Evolutionary conservation across 1,284 basidiomycete genomes (phyloP), one percentile per base, ranked within the genome.

Genomic region (Sanghuangporus baumii): DNA sequence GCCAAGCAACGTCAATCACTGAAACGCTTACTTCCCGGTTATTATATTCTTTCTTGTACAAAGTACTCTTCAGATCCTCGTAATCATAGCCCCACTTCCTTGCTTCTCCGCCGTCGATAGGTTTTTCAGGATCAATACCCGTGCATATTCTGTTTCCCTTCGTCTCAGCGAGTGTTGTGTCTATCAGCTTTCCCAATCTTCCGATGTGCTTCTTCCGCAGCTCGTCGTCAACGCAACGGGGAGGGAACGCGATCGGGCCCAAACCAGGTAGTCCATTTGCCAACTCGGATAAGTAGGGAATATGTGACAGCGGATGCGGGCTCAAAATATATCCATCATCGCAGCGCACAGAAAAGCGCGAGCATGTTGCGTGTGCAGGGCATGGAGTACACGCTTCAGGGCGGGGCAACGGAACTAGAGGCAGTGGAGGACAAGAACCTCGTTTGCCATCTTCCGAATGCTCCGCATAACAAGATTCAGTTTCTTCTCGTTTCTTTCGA

Each of bases 161-260:
- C 68, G 87, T 84, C 66, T 81, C 79, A 1, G 85, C 88, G 52
- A 97, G 79, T 48, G 84, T 75, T 11, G 78, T 76, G 72, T 93
- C 89, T 51, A 96, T 82, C 20, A 82, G 82, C 69, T 85, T 89
- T 0, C 91, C 95, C 55, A 95, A 77, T 31, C 78, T 81, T 26
- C 91, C 91, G 55, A 97, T 90, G 69, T 89, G 82, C 65, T 84
- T 78, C 74, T 89, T 90, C 70, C 91, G 85, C 69, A 80, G 85
- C 54, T 91, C 91, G 74, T 98, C 94, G 70, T 92, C 89, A 46
- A 86, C 77, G 73, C 96, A 98, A 38, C 79, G 78, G 23, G 93
- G 91, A 9, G 93, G 83, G 66, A 96, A 81, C 6, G 89, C 90
- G 43, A 94, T 80, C 54, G 91, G 84, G 7, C 91, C 91, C 26